Evolutionary conservation across 331 rosid species (phyloP).

Genomic region (Stylosanthes scabra): DNA sequence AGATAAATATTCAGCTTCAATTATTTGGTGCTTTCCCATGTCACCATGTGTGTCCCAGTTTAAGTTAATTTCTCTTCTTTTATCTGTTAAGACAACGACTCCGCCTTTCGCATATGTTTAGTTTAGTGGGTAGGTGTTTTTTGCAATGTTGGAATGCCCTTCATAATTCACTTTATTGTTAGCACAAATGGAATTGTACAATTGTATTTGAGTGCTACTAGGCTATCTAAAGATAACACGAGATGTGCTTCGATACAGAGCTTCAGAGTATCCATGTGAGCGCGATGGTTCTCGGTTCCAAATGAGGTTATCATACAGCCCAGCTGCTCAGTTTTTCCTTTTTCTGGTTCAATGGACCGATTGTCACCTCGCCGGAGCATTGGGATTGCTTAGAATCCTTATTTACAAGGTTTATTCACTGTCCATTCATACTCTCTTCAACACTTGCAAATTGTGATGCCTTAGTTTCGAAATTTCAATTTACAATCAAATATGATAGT

Average conservation of each 20-base stretch:
- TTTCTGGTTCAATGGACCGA: slow-evolving; percentile 85
- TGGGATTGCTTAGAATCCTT: slow-evolving; percentile 88
- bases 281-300: slow-evolving; percentile 78
- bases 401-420: slow-evolving; percentile 69
- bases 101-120: background rate
- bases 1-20: background rate
- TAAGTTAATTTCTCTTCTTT: background rate
- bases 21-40: slow-evolving; percentile 13
- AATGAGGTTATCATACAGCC: slow-evolving; percentile 89
- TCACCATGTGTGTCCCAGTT: slow-evolving; percentile 19
- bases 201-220: background rate
- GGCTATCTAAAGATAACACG: background rate
- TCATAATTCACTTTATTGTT: background rate
- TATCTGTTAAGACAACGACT: no score
- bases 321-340: slow-evolving; percentile 77
- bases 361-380: slow-evolving; percentile 85
- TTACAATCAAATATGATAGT: background rate
- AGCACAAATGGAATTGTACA: slow-evolving; percentile 6
- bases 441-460: background rate
- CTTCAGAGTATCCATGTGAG: slow-evolving; percentile 80
- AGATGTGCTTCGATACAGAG: slow-evolving; percentile 55
- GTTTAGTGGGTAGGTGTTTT: slow-evolving; percentile 8
- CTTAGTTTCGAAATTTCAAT: background rate
- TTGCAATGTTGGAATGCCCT: background rate
- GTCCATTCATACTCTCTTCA: background rate